phyloP scores from a whole-genome alignment of 148 eudicot genomes.

The Rhododendron kiyosumense region DNA sequence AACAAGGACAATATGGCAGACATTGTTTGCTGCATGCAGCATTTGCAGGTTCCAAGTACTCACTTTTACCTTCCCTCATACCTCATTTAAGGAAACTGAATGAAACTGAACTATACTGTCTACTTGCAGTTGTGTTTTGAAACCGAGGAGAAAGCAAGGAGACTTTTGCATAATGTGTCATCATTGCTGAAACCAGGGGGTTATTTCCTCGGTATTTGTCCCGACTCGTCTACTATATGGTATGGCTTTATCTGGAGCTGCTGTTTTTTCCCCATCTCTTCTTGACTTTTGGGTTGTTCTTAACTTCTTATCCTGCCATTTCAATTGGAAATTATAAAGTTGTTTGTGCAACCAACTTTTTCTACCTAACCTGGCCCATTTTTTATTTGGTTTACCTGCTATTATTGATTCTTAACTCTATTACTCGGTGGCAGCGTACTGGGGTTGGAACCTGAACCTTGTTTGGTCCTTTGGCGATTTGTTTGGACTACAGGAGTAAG shows the following conservation, averaged over 20 bases:
- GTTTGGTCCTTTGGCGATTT: background rate
- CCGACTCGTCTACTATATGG: slow-evolving; percentile 99
- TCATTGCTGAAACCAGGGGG: slow-evolving; percentile 95
- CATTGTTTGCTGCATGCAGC: slow-evolving; percentile 93
- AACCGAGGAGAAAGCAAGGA: slow-evolving; percentile 81
- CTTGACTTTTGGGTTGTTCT: background rate
- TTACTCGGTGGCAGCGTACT: background rate
- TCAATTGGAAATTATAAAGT: background rate
- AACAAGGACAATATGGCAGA: slow-evolving; percentile 65
- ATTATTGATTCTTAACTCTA: background rate
- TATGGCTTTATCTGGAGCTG: slow-evolving; percentile 31
- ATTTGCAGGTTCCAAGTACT: slow-evolving; percentile 64
- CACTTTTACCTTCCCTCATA: background rate
- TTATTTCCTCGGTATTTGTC: slow-evolving; percentile 92
- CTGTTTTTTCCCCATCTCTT: background rate
- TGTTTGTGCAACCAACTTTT: background rate
- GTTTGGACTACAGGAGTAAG: background rate
- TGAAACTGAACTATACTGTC: background rate
- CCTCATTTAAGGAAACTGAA: background rate
- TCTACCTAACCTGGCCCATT: background rate
- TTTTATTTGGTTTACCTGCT: background rate
- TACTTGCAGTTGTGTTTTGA: slow-evolving; percentile 75
- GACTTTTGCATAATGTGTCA: slow-evolving; percentile 77
- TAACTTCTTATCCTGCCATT: background rate
- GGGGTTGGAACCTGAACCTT: background rate